Base-by-base conservation (phyloP, 768 basidiomycete genomes). In the Panellus pusillus region DNA sequence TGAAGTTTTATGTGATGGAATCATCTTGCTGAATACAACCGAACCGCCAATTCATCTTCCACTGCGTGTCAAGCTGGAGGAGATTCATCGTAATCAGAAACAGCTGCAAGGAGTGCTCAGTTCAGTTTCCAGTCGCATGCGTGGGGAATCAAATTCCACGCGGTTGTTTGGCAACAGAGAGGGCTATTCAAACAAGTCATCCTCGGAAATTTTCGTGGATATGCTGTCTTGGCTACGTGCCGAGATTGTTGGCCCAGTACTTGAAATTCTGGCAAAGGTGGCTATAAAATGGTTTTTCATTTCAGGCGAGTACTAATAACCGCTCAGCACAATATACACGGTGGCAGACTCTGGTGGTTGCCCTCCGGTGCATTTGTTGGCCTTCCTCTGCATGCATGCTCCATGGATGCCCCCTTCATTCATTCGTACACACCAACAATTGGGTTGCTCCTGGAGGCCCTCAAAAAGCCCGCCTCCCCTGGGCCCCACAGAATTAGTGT, bases 341-440 rank as follows among this genome's bases (percentile, higher is more conserved):
- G 32, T 19, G 40, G 48, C 5, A 9, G 40, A 18, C 18, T 50
- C 12, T 50, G 48, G 48, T 50, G 48, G 48, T 42, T 39, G 9
- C 20, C 20, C 4, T 41, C 40, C 1, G 48, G 48, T 19, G 48
- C 28, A 18, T 50, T 50, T 19, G 19, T 42, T n/a, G 48, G 48
- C 9, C 48, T 50, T 9, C 48, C 48, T 3, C 28, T 50, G 4
- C 48, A 50, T 50, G 48, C 48, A 8, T 39, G 41, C n/a, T n/a
- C 20, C 3, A 27, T 11, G 6, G 42, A 43, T 18, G 29, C 32
- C 40, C 24, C 24, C 24, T 50, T 50, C 32, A 35, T 51, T 9
- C 42, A 44, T 6, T 65, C 65, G 20, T 66, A 65, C 53, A 63
- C 54, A 20, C 45, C 65, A n/a, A 52, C 54, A 24, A 27, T 64